A percentile compares a stretch with the other conserved stretches of the same genome.
phyloP scores from a whole-genome alignment of 2,329 filamentous ascomycete species.

The Ophiostoma populinum region DNA sequence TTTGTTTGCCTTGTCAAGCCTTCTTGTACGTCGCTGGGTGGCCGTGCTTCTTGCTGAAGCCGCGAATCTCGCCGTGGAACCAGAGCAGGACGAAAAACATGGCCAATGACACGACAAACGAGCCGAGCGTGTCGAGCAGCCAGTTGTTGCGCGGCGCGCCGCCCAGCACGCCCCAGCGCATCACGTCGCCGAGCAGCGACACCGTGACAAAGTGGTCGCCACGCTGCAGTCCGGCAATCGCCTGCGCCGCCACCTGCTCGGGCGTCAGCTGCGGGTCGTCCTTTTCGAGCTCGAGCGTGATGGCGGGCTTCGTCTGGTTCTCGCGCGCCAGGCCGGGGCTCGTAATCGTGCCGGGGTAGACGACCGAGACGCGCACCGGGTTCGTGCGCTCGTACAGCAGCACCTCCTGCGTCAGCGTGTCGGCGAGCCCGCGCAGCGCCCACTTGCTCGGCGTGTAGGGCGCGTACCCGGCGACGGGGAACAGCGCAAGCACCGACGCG shows the following conservation, averaged over 20 bases:
- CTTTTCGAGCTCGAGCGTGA: conserved; percentile 66
- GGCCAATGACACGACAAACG: conserved; percentile 33
- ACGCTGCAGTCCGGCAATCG: conserved; percentile 59
- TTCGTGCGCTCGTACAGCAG: conserved; percentile 57
- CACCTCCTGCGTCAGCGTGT: conserved; percentile 69
- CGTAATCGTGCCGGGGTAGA: conserved; percentile 72
- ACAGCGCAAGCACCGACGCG: conserved; percentile 57
- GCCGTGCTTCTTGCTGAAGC: conserved; percentile 38
- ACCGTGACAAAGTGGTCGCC: conserved; percentile 70
- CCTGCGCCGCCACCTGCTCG: conserved; percentile 53
- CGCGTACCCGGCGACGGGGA: conserved; percentile 63
- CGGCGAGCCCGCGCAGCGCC: conserved; percentile 67
- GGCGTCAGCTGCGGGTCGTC: conserved; percentile 66
- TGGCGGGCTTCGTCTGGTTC: conserved; percentile 58
- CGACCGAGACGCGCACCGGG: conserved; percentile 57
- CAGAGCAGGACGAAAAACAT: conserved; percentile 41
- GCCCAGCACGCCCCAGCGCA: conserved; percentile 46
- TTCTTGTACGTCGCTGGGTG: conserved; percentile 34
- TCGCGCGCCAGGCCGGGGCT: conserved; percentile 61
- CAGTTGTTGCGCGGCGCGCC: conserved; percentile 40
- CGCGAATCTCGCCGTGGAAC: conserved; percentile 38
- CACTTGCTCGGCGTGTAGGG: conserved; percentile 75
- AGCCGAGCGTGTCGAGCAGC: conserved; percentile 40
- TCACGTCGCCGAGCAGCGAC: conserved; percentile 50
- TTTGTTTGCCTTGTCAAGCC: conserved; percentile 1